A percentile compares a stretch with the other conserved stretches of the same genome.
Conservation (phyloP, 108 stramenopile species). For the Skeletonema tropicum region DNA sequence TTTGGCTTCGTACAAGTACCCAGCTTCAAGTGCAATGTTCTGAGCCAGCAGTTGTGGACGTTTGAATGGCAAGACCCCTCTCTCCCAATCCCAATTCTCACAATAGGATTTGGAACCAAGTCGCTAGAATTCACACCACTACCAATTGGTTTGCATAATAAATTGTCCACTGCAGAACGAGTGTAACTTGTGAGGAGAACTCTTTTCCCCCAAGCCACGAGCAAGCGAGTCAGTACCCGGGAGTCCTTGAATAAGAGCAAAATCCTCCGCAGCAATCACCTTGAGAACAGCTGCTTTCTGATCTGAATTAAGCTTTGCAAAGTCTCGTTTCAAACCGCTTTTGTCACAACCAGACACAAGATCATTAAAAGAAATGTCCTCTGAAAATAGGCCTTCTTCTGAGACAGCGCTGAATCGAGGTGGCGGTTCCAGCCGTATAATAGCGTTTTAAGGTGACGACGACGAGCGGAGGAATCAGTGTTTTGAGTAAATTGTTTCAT, state of each 20-base stretch:
- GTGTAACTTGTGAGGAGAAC: slow-evolving; percentile 96
- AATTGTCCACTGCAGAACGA: slow-evolving; percentile 95
- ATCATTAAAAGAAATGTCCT: slow-evolving; percentile 2
- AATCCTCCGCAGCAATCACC: slow-evolving; percentile 75
- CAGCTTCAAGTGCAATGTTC: no score
- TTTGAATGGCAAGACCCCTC: slow-evolving; percentile 64
- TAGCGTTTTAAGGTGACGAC: slow-evolving; percentile 44
- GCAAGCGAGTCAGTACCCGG: slow-evolving; percentile 82
- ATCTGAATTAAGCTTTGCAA: slow-evolving; percentile 67
- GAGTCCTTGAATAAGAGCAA: slow-evolving; percentile 75
- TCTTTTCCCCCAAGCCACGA: slow-evolving; percentile 83
- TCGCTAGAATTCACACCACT: slow-evolving; percentile 49
- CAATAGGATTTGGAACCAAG: slow-evolving; percentile 27
- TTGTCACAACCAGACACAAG: slow-evolving; percentile 65
- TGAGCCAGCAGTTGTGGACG: no score
- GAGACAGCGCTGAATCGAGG: slow-evolving; percentile 28
- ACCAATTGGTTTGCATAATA: slow-evolving; percentile 89
- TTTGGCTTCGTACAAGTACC: no score
- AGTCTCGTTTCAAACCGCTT: slow-evolving; percentile 57
- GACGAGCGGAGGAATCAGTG: slow-evolving; percentile 29
- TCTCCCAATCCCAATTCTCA: slow-evolving; percentile 76
- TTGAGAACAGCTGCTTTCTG: slow-evolving; percentile 78
- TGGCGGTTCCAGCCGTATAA: slow-evolving; percentile 29
- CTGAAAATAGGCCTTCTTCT: slow-evolving; percentile 31
- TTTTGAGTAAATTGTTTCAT: slow-evolving; percentile 42